Percentiles rank a stretch among this genome's conserved stretches.
These are phyloP conservation scores for Aspergillus sp. DNA, from an alignment of 2,329 filamentous ascomycete species.

Conservation along the genomic window DNA sequence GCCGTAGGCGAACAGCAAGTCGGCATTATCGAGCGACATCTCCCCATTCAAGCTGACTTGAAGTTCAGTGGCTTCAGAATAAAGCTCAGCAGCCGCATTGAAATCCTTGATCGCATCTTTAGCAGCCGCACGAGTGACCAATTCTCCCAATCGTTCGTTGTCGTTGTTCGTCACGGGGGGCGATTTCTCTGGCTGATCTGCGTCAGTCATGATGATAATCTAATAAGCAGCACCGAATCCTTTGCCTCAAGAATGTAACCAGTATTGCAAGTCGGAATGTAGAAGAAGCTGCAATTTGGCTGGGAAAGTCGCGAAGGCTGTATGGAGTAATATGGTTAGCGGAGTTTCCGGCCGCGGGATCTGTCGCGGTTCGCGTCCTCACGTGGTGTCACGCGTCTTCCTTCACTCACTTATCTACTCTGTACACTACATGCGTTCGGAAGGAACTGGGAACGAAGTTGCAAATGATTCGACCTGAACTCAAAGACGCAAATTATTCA, in stretches of 20 bases:
- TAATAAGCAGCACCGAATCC: neutral
- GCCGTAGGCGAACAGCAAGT: constrained; percentile 89
- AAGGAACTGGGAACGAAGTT: neutral
- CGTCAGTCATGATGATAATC: constrained; percentile 18
- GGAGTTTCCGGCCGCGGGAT: constrained; percentile 1
- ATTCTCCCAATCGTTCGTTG: constrained; percentile 57
- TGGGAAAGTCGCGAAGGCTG: neutral
- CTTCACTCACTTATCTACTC: neutral
- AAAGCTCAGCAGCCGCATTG: constrained; percentile 74
- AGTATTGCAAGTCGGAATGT: too few relatives aligned
- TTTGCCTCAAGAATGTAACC: neutral
- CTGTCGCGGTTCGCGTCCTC: constrained; percentile 12
- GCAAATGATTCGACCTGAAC: neutral
- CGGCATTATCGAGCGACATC: constrained; percentile 80
- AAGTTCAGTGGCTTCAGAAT: constrained; percentile 78
- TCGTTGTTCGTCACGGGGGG: constrained; percentile 9
- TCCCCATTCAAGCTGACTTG: constrained; percentile 91
- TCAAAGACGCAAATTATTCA: too few relatives aligned
- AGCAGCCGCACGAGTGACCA: constrained; percentile 70
- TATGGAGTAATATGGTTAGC: constrained; percentile 3
- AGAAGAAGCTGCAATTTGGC: too few relatives aligned
- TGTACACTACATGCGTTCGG: neutral
- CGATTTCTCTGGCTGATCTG: constrained; percentile 8
- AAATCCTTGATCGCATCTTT: constrained; percentile 88
- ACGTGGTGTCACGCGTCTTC: constrained; percentile 7